These are phyloP conservation scores for Solanum sejunctum DNA, from an alignment of 257 asterid species.

Conservation along the genomic window DNA sequence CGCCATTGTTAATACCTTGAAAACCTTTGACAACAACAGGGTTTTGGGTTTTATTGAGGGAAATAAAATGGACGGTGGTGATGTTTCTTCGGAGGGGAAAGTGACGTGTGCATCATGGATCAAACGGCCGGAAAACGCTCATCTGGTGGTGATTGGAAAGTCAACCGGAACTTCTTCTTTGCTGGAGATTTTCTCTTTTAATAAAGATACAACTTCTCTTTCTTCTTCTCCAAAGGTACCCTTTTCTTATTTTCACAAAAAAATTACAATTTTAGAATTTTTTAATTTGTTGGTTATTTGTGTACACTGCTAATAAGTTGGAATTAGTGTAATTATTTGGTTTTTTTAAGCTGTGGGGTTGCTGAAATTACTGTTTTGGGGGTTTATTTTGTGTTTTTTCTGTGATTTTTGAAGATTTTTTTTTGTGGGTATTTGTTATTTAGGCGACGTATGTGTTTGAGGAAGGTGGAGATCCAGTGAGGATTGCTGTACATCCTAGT, in stretches of 20 bases:
- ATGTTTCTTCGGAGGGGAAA: conserved; percentile 41
- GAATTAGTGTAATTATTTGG: not conserved
- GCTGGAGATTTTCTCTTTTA: conserved; percentile 73
- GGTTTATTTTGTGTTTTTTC: not conserved
- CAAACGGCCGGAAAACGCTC: conserved; percentile 55
- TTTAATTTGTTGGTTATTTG: not conserved
- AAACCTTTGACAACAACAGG: not conserved
- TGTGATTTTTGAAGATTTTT: not conserved
- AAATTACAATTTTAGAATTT: not conserved
- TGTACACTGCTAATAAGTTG: not conserved
- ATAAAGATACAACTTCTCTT: conserved; percentile 40
- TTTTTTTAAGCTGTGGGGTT: not conserved
- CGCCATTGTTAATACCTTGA: not conserved
- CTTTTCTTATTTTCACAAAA: not conserved
- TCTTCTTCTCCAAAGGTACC: conserved; percentile 73
- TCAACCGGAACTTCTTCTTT: conserved; percentile 33
- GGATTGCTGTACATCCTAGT: conserved; percentile 67
- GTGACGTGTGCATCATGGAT: conserved; percentile 84
- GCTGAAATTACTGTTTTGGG: not conserved
- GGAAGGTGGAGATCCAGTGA: conserved; percentile 57
- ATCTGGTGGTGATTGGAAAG: conserved; percentile 71
- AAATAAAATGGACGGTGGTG: conserved; percentile 42
- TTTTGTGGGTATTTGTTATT: conserved; percentile 1
- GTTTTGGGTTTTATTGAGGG: not conserved
- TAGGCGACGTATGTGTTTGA: conserved; percentile 61